Conservation (phyloP, 768 basidiomycete genomes). For the Tulasnella sp. region DNA sequence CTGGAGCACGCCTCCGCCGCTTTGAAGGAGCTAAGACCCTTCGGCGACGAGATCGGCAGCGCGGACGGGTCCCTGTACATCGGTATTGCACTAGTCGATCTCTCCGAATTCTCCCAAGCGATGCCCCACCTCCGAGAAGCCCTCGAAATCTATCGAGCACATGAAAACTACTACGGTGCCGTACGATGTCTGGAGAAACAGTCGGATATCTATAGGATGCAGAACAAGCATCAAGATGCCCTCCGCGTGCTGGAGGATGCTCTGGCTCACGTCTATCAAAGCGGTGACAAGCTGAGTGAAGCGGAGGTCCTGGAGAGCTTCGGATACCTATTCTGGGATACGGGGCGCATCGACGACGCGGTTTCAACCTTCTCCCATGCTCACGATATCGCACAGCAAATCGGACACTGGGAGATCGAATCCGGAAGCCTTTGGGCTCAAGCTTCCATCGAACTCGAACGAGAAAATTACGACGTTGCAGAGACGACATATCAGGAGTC, state of each 20-base stretch:
- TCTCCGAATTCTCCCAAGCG: not conserved
- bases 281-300: not conserved
- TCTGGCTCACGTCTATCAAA: not conserved
- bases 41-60: not conserved
- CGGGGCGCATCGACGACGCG: not conserved
- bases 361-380: not conserved
- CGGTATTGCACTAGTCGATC: not conserved
- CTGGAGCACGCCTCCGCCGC: not conserved
- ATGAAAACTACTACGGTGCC: not conserved
- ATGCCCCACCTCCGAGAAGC: not conserved
- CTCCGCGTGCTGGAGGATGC: not conserved
- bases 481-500: not conserved
- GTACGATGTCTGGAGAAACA: not conserved
- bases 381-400: not conserved
- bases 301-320: not conserved
- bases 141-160: not conserved
- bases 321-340: not conserved
- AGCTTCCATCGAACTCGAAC: not conserved
- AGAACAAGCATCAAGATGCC: not conserved
- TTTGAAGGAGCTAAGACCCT: not conserved
- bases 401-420: not conserved
- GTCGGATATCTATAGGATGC: not conserved
- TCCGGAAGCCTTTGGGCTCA: not conserved
- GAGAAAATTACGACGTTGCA: not conserved
- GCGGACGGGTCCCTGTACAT: not conserved